phyloP scores from a whole-genome alignment of 2,329 filamentous ascomycete genomes.

The Talaromyces islandicus region DNA sequence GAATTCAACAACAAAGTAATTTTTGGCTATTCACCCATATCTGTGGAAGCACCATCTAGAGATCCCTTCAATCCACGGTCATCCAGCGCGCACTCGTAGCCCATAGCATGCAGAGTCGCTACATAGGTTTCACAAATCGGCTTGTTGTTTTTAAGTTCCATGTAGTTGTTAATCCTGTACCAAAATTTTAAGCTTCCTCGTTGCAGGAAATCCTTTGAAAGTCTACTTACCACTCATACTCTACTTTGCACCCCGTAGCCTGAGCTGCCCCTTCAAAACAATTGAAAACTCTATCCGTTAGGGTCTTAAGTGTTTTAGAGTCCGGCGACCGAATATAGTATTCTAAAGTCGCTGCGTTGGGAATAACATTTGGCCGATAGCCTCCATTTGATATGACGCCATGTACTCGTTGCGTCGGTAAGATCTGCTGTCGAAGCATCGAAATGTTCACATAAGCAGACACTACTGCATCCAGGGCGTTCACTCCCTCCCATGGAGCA shows the following conservation, averaged over 20 bases:
- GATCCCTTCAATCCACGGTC: constrained; percentile 27
- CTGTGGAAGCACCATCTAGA: constrained; percentile 25
- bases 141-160: constrained; percentile 23
- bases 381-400: constrained; percentile 51
- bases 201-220: not conserved
- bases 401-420: constrained; percentile 48
- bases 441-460: constrained; percentile 42
- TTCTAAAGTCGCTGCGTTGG: constrained; percentile 43
- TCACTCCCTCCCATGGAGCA: constrained; percentile 54
- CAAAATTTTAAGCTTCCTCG: not conserved
- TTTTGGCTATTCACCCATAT: constrained; percentile 10
- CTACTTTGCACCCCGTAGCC: constrained; percentile 28
- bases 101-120: constrained; percentile 23
- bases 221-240: constrained; percentile 24
- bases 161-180: constrained; percentile 23
- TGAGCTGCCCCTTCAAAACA: constrained; percentile 32
- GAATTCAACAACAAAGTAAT: not conserved
- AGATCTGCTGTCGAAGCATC: constrained; percentile 51
- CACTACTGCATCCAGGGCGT: constrained; percentile 55
- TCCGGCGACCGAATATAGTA: constrained; percentile 44
- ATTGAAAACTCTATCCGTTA: constrained; percentile 23
- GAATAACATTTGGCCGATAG: constrained; percentile 52
- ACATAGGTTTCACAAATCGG: constrained; percentile 26
- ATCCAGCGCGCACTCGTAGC: constrained; percentile 16
- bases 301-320: constrained; percentile 31